phyloP scores from a whole-genome alignment of 2,329 filamentous ascomycete species.

The Fusarium abutilonis region DNA sequence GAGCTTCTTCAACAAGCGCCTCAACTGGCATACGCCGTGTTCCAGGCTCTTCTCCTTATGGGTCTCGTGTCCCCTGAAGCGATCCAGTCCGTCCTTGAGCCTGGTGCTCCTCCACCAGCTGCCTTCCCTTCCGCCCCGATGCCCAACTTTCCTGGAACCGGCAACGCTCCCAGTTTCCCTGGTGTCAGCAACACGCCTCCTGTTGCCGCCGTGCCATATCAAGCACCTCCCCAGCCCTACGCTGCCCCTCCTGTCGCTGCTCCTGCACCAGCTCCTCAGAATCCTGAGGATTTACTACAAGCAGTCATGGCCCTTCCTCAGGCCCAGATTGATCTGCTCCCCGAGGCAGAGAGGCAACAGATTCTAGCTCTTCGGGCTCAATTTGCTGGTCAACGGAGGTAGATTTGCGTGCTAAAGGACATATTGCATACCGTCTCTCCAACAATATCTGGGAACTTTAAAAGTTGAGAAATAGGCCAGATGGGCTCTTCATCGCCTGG shows the following conservation, averaged over 20 bases:
- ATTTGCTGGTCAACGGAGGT: conserved; percentile 58
- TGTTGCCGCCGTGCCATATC: conserved; percentile 57
- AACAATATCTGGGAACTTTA: not conserved
- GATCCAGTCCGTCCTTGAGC: conserved; percentile 82
- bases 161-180: conserved; percentile 54
- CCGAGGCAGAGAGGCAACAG: conserved; percentile 78
- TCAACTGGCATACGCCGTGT: conserved; percentile 93
- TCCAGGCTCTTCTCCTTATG: conserved; percentile 92
- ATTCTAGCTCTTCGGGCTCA: conserved; percentile 79
- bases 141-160: conserved; percentile 53
- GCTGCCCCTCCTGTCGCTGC: conserved; percentile 48
- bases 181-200: conserved; percentile 56
- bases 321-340: conserved; percentile 80
- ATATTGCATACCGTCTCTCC: not conserved
- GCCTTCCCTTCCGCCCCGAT: conserved; percentile 51
- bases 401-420: conserved; percentile 5
- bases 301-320: conserved; percentile 84
- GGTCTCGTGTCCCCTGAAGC: conserved; percentile 88
- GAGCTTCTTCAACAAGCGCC: conserved; percentile 89
- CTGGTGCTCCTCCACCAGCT: conserved; percentile 55
- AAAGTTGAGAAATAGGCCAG: not conserved
- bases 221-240: conserved; percentile 56
- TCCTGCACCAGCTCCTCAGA: conserved; percentile 54
- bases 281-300: conserved; percentile 78
- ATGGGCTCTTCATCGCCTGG: conserved; percentile 11